Conservation (phyloP, 192 early-diverging fungal genomes). For the Gryganskiella cystojenkinii region DNA sequence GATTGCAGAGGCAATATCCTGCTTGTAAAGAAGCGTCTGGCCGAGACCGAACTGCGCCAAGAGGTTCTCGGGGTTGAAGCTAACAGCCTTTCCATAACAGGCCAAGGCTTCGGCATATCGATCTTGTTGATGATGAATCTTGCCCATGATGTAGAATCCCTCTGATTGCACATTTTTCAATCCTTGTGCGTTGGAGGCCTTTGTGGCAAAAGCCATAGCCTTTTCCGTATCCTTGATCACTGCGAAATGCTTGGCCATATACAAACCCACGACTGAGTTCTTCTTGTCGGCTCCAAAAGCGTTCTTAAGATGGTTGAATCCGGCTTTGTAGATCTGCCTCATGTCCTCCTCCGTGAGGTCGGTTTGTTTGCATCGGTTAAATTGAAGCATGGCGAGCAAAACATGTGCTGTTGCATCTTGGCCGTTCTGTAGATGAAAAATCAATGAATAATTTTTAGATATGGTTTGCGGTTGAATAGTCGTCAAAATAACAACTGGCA, state of each 20-base stretch:
- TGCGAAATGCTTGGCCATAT: constrained; percentile 48
- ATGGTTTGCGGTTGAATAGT: neutral
- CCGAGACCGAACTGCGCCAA: constrained; percentile 82
- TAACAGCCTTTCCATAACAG: constrained; percentile 71
- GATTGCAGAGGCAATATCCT: constrained; percentile 56
- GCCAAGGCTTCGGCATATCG: constrained; percentile 68
- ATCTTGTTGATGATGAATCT: constrained; percentile 46
- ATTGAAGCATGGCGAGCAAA: constrained; percentile 81
- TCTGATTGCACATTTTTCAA: constrained; percentile 47
- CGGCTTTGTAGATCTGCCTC: constrained; percentile 53
- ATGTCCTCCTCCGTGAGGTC: constrained; percentile 55
- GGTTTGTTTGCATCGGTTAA: constrained; percentile 75
- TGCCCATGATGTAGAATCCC: constrained; percentile 49
- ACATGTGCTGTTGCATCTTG: constrained; percentile 75
- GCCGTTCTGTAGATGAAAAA: constrained; percentile 55
- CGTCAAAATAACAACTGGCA: neutral
- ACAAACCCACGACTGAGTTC: constrained; percentile 60
- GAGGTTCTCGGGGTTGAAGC: constrained; percentile 73
- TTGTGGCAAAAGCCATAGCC: constrained; percentile 42
- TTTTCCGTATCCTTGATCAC: constrained; percentile 24
- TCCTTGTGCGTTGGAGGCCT: constrained; percentile 41
- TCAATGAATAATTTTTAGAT: neutral
- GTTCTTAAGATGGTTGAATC: constrained; percentile 59
- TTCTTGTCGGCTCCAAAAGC: constrained; percentile 63
- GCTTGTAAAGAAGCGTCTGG: constrained; percentile 71